Conservation (phyloP, 768 basidiomycete genomes). For the Dendrothele bispora region DNA sequence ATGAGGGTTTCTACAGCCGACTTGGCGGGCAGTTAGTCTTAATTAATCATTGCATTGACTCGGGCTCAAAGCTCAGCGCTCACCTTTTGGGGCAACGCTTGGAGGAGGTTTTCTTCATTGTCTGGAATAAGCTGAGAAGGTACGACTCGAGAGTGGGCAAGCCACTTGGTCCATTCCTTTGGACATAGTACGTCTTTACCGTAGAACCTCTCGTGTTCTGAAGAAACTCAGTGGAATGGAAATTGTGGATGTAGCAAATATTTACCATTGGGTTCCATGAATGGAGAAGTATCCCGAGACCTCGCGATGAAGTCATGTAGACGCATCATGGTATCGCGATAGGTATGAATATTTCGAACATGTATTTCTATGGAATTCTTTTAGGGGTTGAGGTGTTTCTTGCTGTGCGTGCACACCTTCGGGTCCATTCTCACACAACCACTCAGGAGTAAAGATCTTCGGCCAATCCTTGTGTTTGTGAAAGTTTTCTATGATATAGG, state of each 20-base stretch:
- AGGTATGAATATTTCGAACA: slow-evolving; percentile 63
- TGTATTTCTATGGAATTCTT: slow-evolving; percentile 41
- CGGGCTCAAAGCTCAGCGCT: no score
- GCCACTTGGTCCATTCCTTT: slow-evolving; percentile 60
- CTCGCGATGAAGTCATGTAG: slow-evolving; percentile 53
- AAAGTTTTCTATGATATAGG: slow-evolving; percentile 65
- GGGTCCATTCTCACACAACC: slow-evolving; percentile 41
- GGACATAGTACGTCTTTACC: slow-evolving; percentile 82
- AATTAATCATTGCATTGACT: no score
- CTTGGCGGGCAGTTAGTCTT: background rate
- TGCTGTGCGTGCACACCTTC: no score
- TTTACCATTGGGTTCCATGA: slow-evolving; percentile 42
- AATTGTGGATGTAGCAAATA: slow-evolving; percentile 17
- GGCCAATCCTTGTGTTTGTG: slow-evolving; percentile 60
- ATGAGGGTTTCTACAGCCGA: slow-evolving; percentile 69
- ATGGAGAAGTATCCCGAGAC: slow-evolving; percentile 34
- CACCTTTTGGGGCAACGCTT: no score
- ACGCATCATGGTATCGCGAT: slow-evolving; percentile 51
- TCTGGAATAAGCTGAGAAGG: slow-evolving; percentile 55
- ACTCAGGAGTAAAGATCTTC: slow-evolving; percentile 54
- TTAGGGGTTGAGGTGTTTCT: background rate
- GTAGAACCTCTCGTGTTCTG: slow-evolving; percentile 66
- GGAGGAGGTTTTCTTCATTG: no score
- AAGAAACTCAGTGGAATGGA: slow-evolving; percentile 1
- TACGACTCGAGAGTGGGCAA: slow-evolving; percentile 45